phyloP scores from a whole-genome alignment of 2,329 filamentous ascomycete species.

The Stagonosporopsis chrysanthemi region DNA sequence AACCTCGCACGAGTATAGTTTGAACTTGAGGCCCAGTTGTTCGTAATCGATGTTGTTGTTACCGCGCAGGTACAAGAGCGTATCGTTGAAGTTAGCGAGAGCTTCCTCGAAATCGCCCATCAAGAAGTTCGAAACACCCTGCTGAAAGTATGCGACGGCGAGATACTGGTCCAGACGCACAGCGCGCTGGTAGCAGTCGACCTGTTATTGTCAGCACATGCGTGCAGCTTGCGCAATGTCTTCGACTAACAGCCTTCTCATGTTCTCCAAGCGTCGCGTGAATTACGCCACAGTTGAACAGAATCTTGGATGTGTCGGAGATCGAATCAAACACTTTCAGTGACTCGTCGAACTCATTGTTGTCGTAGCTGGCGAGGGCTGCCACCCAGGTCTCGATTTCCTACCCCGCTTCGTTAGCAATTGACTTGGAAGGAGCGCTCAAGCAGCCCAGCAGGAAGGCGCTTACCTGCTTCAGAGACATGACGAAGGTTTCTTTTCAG shows the following conservation, averaged over 20 bases:
- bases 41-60: conserved; percentile 99
- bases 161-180: conserved; percentile 92
- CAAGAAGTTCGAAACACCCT: conserved; percentile 97
- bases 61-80: conserved; percentile 88
- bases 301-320: conserved; percentile 94
- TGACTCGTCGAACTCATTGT: conserved; percentile 94
- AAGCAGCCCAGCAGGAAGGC: conserved; percentile 17
- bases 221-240: neutral
- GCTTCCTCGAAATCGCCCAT: conserved; percentile 97
- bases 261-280: conserved; percentile 96
- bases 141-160: conserved; percentile 96
- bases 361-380: conserved; percentile 90
- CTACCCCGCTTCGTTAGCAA: conserved; percentile 57
- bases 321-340: conserved; percentile 85
- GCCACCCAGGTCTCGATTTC: conserved; percentile 99
- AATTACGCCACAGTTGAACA: conserved; percentile 98
- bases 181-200: conserved; percentile 93
- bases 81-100: conserved; percentile 98
- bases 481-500: conserved; percentile 45
- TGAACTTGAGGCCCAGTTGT: conserved; percentile 93
- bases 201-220: conserved; percentile 61
- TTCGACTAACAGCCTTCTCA: conserved; percentile 80
- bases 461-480: conserved; percentile 60
- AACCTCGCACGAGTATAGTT: conserved; percentile 95
- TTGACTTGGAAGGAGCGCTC: conserved; percentile 25